Conservation (phyloP, 805 yeast genomes). For the Candida lessepsii region DNA sequence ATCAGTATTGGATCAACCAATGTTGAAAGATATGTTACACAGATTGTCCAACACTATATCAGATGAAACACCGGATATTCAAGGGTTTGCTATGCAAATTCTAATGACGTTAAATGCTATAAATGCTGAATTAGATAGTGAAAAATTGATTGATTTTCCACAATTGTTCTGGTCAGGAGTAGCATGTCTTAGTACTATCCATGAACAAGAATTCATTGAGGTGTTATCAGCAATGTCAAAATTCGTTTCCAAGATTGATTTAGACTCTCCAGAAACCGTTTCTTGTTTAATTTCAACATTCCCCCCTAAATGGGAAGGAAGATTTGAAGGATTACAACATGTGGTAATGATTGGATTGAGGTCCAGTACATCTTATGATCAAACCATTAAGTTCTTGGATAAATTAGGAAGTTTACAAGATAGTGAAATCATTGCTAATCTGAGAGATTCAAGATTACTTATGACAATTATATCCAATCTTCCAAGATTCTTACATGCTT, state of each 20-base stretch:
- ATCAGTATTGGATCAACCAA: conserved; percentile 77
- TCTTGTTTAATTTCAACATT: conserved; percentile 79
- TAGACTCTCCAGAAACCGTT: conserved; percentile 82
- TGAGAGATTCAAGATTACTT: conserved; percentile 62
- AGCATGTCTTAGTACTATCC: conserved; percentile 85
- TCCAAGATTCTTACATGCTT: conserved; percentile 82
- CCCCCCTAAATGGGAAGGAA: conserved; percentile 95
- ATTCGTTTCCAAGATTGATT: conserved; percentile 80
- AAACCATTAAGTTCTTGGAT: conserved; percentile 71
- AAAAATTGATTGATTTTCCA: conserved; percentile 80
- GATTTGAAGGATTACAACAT: conserved; percentile 83
- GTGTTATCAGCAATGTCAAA: conserved; percentile 78
- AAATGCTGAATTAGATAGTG: conserved; percentile 79
- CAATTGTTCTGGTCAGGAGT: conserved; percentile 94
- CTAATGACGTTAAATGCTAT: conserved; percentile 93
- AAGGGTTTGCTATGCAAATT: conserved; percentile 96
- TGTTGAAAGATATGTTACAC: conserved; percentile 92
- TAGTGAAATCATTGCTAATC: conserved; percentile 72
- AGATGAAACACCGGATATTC: conserved; percentile 85
- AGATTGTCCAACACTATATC: conserved; percentile 90
- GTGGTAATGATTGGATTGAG: conserved; percentile 79
- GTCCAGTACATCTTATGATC: conserved; percentile 76
- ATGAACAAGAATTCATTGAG: conserved; percentile 91
- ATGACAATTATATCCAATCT: conserved; percentile 73
- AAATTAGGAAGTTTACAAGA: conserved; percentile 63